Evolutionary conservation across 2,329 filamentous ascomycete genomes (phyloP).

Genomic region (Boeremia lycopersici): DNA sequence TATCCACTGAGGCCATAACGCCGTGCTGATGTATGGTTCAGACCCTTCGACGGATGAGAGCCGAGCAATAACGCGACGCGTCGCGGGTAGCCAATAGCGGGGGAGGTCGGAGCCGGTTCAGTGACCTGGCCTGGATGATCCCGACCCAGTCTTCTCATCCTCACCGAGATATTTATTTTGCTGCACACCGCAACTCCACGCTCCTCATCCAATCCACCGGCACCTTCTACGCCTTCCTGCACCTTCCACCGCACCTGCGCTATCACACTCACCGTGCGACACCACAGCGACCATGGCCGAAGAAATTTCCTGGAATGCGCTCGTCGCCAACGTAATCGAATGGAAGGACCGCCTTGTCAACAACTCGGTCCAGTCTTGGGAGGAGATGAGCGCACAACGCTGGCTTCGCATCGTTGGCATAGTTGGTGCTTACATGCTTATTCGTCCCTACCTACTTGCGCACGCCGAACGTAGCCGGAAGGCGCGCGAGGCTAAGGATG

Average conservation of each 20-base stretch:
- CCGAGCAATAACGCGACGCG: slow-evolving; percentile 28
- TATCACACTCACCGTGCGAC: neutral
- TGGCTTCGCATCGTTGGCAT: slow-evolving; percentile 73
- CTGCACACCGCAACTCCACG: neutral
- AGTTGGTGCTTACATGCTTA: slow-evolving; percentile 73
- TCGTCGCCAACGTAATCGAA: slow-evolving; percentile 34
- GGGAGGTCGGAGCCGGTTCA: slow-evolving; percentile 15
- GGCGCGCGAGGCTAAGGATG: slow-evolving; percentile 63
- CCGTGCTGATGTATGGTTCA: neutral
- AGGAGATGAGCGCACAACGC: slow-evolving; percentile 51
- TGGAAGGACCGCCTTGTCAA: slow-evolving; percentile 46
- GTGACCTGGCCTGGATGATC: neutral
- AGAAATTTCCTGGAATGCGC: slow-evolving; percentile 17
- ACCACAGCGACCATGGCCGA: slow-evolving; percentile 21
- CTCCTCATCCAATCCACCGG: neutral
- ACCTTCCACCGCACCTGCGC: neutral
- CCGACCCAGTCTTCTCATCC: neutral
- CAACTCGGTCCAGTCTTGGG: slow-evolving; percentile 53
- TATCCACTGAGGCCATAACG: slow-evolving; percentile 33
- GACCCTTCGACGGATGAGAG: neutral
- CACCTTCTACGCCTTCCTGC: neutral
- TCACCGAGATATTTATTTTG: neutral
- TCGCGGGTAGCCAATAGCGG: slow-evolving; percentile 20
- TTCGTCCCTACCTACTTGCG: slow-evolving; percentile 74
- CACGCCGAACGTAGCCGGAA: slow-evolving; percentile 68